Evolutionary conservation across 148 eudicot species (phyloP).

Genomic region (Amaranthus cruentus): DNA sequence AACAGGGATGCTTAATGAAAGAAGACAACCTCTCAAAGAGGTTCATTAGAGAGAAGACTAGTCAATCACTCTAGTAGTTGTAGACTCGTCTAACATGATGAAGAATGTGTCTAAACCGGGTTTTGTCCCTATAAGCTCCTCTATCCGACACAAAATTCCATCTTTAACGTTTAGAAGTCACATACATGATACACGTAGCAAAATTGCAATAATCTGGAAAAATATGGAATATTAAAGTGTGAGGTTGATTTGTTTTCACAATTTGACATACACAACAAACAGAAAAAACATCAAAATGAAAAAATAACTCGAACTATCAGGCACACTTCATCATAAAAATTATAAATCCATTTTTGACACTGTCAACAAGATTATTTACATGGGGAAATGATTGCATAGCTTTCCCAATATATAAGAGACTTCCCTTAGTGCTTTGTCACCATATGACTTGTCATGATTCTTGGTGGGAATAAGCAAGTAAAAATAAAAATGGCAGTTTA

Average conservation of each 20-base stretch:
- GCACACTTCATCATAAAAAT: not conserved
- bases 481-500: no score
- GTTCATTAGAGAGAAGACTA: not conserved
- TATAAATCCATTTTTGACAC: not conserved
- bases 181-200: not conserved
- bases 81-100: not conserved
- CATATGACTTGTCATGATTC: no score
- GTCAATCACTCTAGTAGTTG: not conserved
- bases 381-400: not conserved
- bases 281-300: not conserved
- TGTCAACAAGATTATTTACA: not conserved
- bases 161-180: not conserved
- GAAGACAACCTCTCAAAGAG: not conserved
- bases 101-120: not conserved
- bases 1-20: no score
- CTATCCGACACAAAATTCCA: not conserved
- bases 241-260: not conserved
- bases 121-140: not conserved
- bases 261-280: no score
- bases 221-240: not conserved
- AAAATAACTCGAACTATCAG: not conserved
- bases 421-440: not conserved
- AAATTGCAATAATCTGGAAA: not conserved
- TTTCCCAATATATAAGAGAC: not conserved
- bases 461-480: no score